Evolutionary conservation across 1,284 basidiomycete genomes (phyloP), one percentile per base, ranked within the genome.

Genomic region (Cerrena zonata): DNA sequence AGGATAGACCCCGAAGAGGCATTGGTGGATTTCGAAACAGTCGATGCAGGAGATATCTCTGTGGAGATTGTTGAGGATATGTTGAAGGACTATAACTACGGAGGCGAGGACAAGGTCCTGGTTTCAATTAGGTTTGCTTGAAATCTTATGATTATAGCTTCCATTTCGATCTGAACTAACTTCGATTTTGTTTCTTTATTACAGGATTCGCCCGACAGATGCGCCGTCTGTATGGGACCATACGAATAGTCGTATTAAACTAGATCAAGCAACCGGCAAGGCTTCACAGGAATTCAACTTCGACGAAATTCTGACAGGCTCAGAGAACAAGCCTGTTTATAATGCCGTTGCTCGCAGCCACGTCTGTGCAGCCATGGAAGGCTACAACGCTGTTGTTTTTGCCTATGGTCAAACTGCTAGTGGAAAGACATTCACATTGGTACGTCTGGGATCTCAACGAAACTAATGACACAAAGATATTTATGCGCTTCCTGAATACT

Each of bases 341-440:
- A 80, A 80, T 27, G 81, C 86, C 3, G 86, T 92, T 1, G 94
- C 92, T 0, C 79, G 84, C 11, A 87, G 87, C 1, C 91, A 97
- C 61, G 91, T 98, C 0, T 80, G 82, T 55, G 89, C 91, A 18
- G 90, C 93, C 11, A 96, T 97, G 91, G 92, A 96, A 47, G 95
- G 94, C 10, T 98, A 85, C 74, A 98, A 99, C 65, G 83, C 92
- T 11, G 91, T 97, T 56, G 83, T 95, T 46, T 96, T 96, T 61
- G 93, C 93, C 0, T 95, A 96, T 56, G 93, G 92, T 1, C 88
- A 91, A 61, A 92, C 90, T 0, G 89, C 89, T 1, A 89, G 89
- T 18, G 94, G 94, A 47, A 97, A 96, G 75, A 96, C 94, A 0
- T 94, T 89, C 64, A 96, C 94, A 0, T 80, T 98, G 39, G 80